phyloP scores from a whole-genome alignment of 2,329 filamentous ascomycete species.

The Aspergillus sp. region DNA sequence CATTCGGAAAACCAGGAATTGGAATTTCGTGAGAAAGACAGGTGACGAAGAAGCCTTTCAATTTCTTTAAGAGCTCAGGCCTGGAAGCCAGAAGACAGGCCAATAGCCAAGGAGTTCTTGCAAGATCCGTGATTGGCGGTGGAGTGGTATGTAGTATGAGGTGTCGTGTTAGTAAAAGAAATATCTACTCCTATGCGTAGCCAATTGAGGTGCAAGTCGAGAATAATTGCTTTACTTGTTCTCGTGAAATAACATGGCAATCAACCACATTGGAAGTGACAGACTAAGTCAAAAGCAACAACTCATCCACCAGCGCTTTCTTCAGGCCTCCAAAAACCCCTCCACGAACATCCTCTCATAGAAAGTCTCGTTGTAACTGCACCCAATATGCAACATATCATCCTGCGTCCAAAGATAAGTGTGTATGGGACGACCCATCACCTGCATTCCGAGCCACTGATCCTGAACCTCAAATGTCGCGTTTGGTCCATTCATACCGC shows the following conservation, averaged over 20 bases:
- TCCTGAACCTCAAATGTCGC: neutral
- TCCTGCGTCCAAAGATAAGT: neutral
- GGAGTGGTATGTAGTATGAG: no score
- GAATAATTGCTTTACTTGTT: no score
- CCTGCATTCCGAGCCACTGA: neutral
- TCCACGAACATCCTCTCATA: neutral
- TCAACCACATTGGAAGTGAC: no score
- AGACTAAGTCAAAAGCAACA: neutral
- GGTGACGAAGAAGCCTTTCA: no score
- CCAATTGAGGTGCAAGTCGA: no score
- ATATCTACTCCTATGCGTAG: no score
- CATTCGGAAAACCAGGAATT: no score
- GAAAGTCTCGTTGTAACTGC: neutral
- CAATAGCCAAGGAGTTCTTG: neutral
- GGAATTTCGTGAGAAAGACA: no score
- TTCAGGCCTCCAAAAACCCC: neutral
- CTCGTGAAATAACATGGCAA: no score
- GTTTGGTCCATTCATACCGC: neutral
- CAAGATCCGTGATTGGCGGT: neutral
- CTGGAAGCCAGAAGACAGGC: neutral
- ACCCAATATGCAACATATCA: neutral
- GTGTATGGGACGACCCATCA: neutral
- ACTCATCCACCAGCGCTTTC: neutral
- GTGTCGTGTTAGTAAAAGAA: no score
- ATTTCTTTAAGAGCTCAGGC: neutral